Evolutionary conservation across 495 filamentous ascomycete species (phyloP).

Genomic region (Penicillium daleae): DNA sequence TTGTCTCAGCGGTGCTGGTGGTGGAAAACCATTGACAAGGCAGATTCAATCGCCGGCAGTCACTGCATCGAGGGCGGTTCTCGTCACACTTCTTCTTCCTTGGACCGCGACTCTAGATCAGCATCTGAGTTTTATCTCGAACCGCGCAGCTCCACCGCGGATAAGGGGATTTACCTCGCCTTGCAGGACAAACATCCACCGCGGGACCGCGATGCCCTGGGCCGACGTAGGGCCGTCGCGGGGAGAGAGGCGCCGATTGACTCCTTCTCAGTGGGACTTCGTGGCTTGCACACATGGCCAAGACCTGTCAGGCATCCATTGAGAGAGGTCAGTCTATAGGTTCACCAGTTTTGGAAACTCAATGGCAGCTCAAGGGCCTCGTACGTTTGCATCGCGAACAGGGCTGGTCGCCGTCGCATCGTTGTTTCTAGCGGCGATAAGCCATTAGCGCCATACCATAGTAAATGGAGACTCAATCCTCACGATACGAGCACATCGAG

Average conservation of each 20-base stretch:
- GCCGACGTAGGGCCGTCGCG: slow-evolving; percentile 18
- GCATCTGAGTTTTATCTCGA: neutral
- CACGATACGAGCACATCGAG: slow-evolving; percentile 35
- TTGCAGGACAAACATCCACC: slow-evolving; percentile 37
- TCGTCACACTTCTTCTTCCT: slow-evolving; percentile 41
- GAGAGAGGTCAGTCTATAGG: neutral
- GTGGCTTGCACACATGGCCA: slow-evolving; percentile 32
- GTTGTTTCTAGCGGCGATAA: slow-evolving; percentile 34
- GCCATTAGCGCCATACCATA: neutral
- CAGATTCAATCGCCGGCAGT: slow-evolving; percentile 34
- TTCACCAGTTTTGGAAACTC: neutral
- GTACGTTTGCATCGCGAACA: slow-evolving; percentile 36
- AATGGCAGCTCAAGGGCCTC: neutral
- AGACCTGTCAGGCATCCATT: slow-evolving; percentile 21
- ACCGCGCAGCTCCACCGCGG: slow-evolving; percentile 4
- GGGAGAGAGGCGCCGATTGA: neutral
- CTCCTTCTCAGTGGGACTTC: slow-evolving; percentile 20
- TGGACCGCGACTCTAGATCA: neutral
- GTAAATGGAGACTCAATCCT: slow-evolving; percentile 1
- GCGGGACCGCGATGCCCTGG: slow-evolving; percentile 35
- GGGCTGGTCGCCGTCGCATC: slow-evolving; percentile 32
- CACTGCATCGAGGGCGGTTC: slow-evolving; percentile 29
- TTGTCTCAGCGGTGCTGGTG: neutral
- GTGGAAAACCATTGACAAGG: slow-evolving; percentile 26
- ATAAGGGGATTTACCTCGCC: slow-evolving; percentile 23